Percentiles rank a stretch among this genome's conserved stretches.
Evolutionary conservation across 179 eudicot genomes (phyloP).

Genomic region (Silene noctiflora): DNA sequence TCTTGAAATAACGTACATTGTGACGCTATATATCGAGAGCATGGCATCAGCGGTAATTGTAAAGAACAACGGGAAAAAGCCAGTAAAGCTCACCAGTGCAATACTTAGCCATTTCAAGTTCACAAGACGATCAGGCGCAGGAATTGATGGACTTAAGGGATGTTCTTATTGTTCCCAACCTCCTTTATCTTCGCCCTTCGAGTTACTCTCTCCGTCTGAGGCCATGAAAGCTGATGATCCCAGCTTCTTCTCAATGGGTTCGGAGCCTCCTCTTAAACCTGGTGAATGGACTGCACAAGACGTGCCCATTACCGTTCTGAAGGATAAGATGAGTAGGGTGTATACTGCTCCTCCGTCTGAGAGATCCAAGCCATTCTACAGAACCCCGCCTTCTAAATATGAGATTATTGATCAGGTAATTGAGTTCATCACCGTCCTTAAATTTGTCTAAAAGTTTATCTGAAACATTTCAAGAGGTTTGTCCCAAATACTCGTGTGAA

Average conservation of each 20-base stretch:
- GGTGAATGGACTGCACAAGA: constrained; percentile 68
- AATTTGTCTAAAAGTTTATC: too few relatives aligned
- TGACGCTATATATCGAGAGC: constrained; percentile 68
- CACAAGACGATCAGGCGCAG: constrained; percentile 53
- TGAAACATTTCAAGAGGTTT: too few relatives aligned
- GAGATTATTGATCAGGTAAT: constrained; percentile 85
- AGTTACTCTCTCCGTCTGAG: constrained; percentile 64
- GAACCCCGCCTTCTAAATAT: constrained; percentile 68
- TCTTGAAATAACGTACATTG: constrained; percentile 63
- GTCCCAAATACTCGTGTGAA: too few relatives aligned
- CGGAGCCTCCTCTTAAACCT: constrained; percentile 52
- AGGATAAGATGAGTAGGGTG: constrained; percentile 77
- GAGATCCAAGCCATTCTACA: constrained; percentile 54
- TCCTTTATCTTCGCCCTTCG: constrained; percentile 72
- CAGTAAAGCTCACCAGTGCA: constrained; percentile 52
- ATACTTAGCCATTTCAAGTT: constrained; percentile 68
- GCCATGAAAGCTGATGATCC: constrained; percentile 78
- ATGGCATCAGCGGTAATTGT: constrained; percentile 82
- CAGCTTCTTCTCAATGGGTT: constrained; percentile 58
- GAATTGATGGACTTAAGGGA: constrained; percentile 58
- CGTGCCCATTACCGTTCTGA: constrained; percentile 59
- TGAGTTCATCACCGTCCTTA: neutral
- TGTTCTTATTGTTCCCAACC: constrained; percentile 74
- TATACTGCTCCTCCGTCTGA: constrained; percentile 64
- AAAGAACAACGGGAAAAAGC: constrained; percentile 68